Conservation (phyloP, 345 rosid genomes). For the Aquilaria sinensis region DNA sequence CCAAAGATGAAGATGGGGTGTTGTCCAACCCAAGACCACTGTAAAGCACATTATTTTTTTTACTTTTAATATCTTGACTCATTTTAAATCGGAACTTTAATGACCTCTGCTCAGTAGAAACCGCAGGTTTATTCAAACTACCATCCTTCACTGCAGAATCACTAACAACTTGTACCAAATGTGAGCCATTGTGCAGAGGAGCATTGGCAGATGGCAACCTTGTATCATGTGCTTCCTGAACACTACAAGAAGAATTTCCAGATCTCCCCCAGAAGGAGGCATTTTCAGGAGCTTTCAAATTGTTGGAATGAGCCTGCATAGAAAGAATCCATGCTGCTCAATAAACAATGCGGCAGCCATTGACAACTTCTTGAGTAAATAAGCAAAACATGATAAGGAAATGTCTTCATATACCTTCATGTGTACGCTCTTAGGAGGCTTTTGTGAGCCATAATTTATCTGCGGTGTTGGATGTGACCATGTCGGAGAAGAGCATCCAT, state of each 20-base stretch:
- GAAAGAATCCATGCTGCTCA: conserved; percentile 19
- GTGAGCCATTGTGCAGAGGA: conserved; percentile 24
- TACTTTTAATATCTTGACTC: conserved; percentile 35
- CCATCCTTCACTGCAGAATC: conserved; percentile 25
- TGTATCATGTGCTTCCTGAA: conserved; percentile 9
- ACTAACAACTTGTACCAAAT: conserved; percentile 18
- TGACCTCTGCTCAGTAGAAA: conserved; percentile 30
- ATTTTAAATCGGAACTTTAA: conserved; percentile 56
- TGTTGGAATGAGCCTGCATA: conserved; percentile 41
- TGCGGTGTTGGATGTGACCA: conserved; percentile 29
- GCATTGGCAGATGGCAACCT: conserved; percentile 19
- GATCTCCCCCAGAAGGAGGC: conserved; percentile 15
- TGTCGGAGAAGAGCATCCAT: conserved; percentile 25
- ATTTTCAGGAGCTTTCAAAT: conserved; percentile 29
- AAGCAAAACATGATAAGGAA: conserved; percentile 4
- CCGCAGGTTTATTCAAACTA: conserved; percentile 23
- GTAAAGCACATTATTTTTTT: conserved; percentile 41
- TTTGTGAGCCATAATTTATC: conserved; percentile 21
- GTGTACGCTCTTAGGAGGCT: conserved; percentile 26
- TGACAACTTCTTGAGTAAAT: conserved; percentile 8
- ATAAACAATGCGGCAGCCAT: conserved; percentile 11
- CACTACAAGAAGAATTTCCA: conserved; percentile 16
- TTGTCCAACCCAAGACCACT: conserved; percentile 51
- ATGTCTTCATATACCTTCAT: conserved; percentile 35
- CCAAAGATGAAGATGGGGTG: conserved; percentile 49